Evolutionary conservation across 2,329 filamentous ascomycete species (phyloP).

Genomic region (Juglanconis oblonga): DNA sequence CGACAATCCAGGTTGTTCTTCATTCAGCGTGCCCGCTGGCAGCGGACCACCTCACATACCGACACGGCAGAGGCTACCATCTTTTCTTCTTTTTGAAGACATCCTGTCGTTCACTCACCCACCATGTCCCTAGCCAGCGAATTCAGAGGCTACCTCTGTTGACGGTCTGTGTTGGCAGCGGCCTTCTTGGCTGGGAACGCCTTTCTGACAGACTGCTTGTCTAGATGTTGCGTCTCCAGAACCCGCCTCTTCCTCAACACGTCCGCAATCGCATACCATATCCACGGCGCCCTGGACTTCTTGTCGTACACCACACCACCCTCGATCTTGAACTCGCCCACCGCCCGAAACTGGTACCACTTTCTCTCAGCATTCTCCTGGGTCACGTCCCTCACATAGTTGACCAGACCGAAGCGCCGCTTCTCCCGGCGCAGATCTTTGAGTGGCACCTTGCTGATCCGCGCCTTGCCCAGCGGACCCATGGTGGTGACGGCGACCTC

Average conservation of each 20-base stretch:
- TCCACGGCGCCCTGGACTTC: constrained; percentile 30
- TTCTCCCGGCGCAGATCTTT: constrained; percentile 31
- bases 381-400: constrained; percentile 31
- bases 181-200: neutral
- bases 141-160: neutral
- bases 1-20: no score
- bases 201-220: neutral
- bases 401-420: constrained; percentile 36
- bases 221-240: neutral
- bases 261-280: constrained; percentile 32
- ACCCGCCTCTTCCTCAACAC: neutral
- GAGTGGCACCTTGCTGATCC: constrained; percentile 33
- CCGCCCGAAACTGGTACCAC: constrained; percentile 36
- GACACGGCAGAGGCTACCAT: no score
- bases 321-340: constrained; percentile 34
- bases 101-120: no score
- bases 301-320: constrained; percentile 22
- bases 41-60: no score
- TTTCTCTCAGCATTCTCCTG: constrained; percentile 27
- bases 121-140: no score
- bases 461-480: constrained; percentile 53
- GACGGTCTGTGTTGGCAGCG: neutral
- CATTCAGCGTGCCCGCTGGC: no score
- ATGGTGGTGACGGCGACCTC: constrained; percentile 54
- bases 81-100: no score